Percentiles rank a stretch among this genome's conserved stretches.
Conservation (phyloP, 352 stramenopile genomes). For the Phytophthora citricola region DNA sequence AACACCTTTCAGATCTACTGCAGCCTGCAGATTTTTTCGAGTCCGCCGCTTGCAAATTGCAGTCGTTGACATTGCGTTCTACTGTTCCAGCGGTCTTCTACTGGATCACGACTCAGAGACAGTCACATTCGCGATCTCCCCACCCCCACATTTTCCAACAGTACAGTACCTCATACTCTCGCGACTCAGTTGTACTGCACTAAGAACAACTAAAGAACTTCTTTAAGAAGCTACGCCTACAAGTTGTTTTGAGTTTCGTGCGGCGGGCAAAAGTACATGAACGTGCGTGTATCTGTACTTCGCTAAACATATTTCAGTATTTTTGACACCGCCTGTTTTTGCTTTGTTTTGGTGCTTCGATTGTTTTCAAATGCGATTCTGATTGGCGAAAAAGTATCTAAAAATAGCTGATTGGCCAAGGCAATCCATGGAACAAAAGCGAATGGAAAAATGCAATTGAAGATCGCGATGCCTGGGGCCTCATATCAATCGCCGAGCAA, state of each 20-base stretch:
- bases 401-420: slow-evolving; percentile 25
- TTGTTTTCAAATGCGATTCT: not conserved
- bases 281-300: not conserved
- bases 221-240: too few relatives aligned
- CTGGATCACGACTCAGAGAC: not conserved
- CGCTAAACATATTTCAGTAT: too few relatives aligned
- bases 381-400: slow-evolving; percentile 23
- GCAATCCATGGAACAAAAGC: slow-evolving; percentile 31
- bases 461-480: slow-evolving; percentile 33
- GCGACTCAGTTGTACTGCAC: too few relatives aligned
- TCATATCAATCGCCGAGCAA: slow-evolving; percentile 1
- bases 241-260: too few relatives aligned
- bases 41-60: too few relatives aligned
- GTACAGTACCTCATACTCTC: too few relatives aligned
- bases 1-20: too few relatives aligned
- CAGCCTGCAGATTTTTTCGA: too few relatives aligned
- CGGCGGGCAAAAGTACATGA: not conserved
- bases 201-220: too few relatives aligned
- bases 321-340: slow-evolving; percentile 5
- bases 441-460: slow-evolving; percentile 18
- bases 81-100: too few relatives aligned
- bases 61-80: too few relatives aligned
- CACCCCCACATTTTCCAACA: not conserved
- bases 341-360: slow-evolving; percentile 17
- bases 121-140: not conserved